Evolutionary conservation across 2,329 filamentous ascomycete species (phyloP), one percentile per base, ranked within the genome.

Genomic region (Ascochyta koolunga): DNA sequence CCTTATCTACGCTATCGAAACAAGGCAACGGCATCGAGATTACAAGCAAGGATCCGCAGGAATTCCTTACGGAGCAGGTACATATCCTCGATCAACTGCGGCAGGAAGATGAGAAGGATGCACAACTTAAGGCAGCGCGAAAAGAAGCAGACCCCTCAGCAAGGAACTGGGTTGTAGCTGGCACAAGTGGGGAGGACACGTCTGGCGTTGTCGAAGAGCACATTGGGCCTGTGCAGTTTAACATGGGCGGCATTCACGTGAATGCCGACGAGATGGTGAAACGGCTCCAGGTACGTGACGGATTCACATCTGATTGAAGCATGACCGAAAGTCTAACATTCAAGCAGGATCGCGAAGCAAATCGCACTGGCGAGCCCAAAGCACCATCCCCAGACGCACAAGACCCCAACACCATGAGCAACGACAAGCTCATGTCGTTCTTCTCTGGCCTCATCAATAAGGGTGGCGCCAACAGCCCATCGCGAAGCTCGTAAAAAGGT

Each of bases 211-310:
- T 77, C 4, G 74, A 77, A 49, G 72, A 76, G 54, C 92, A 96
- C 66, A 96, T 96, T 67, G 93, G 93, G 0, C 92, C 93, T 0
- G 92, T 97, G 60, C 92, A 96, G 70, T 97, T 98, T 79, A 99
- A 99, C 73, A 95, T 99, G 83, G 95, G 95, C 36, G 95, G 95
- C 47, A 97, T 99, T 59, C 92, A 96, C 71, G 90, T 96, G 25
- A 92, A 97, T 76, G 92, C 92, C 8, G 93, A 96, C 69, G 92
- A 96, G 68, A 95, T 96, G 89, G 78, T 96, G 53, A 89, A 92
- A 74, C 86, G 89, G 65, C 80, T 96, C 56, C 93, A 92, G 85
- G 91, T 93, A 77, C 32, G 64, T 51, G n/a, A 8, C 19, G 2
- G 13, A 11, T 33, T 24, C 29, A 18, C 25, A 16, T 15, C 16